These are phyloP conservation scores for Serendipita vermifera DNA, from an alignment of 768 basidiomycete species.

Conservation along the genomic window DNA sequence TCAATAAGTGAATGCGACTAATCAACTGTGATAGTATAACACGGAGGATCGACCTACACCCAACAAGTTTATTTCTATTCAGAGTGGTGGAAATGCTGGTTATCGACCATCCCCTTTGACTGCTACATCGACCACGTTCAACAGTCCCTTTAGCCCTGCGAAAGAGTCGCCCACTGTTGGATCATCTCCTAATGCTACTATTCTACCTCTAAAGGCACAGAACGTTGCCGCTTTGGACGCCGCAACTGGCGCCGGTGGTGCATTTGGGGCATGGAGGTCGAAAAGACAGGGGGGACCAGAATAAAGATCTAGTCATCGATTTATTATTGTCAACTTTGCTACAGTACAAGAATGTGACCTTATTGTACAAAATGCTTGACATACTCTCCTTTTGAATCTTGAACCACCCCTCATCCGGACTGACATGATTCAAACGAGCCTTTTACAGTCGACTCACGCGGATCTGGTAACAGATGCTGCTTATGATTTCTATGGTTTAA, in stretches of 20 bases:
- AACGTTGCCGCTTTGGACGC: slow-evolving; percentile 8
- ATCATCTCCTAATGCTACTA: background rate
- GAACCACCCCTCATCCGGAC: background rate
- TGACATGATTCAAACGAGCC: slow-evolving; percentile 62
- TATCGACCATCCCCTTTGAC: background rate
- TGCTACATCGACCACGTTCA: background rate
- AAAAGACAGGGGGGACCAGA: background rate
- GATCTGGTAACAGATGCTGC: slow-evolving; percentile 76
- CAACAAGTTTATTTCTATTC: slow-evolving; percentile 73
- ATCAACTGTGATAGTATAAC: slow-evolving; percentile 44
- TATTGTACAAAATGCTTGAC: background rate
- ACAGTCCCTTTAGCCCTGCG: background rate
- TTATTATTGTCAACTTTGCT: too few relatives aligned
- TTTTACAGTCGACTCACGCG: slow-evolving; percentile 63
- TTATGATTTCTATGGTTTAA: slow-evolving; percentile 83
- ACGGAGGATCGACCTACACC: slow-evolving; percentile 73
- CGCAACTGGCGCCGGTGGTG: background rate
- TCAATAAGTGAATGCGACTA: background rate
- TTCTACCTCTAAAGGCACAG: background rate
- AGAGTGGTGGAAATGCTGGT: slow-evolving; percentile 26
- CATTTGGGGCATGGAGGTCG: slow-evolving; percentile 4
- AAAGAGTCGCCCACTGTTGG: background rate
- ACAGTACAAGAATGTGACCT: too few relatives aligned
- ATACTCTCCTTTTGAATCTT: background rate
- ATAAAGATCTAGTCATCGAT: too few relatives aligned